These are phyloP conservation scores for Lentinula sp. DNA, from an alignment of 768 basidiomycete species.

Conservation along the genomic window DNA sequence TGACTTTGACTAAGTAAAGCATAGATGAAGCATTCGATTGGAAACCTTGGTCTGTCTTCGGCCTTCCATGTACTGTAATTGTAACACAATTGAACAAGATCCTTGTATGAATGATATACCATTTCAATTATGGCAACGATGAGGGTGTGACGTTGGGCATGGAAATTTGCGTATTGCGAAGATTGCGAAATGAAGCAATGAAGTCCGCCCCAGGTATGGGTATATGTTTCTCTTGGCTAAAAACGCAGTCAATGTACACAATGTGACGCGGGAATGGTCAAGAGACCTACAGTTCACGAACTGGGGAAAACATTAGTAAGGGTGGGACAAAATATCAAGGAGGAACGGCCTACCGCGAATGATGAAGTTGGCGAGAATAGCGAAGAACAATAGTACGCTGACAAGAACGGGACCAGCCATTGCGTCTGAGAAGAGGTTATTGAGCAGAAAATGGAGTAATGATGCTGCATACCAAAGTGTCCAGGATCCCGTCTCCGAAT, in stretches of 20 bases:
- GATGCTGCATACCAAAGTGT: slow-evolving; percentile 66
- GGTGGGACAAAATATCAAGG: slow-evolving; percentile 1
- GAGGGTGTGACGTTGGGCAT: too few relatives aligned
- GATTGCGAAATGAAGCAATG: neutral
- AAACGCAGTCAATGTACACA: neutral
- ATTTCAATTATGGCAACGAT: neutral
- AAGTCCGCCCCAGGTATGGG: slow-evolving; percentile 26
- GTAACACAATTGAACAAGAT: neutral
- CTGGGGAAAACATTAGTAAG: slow-evolving; percentile 22
- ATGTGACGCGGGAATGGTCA: neutral
- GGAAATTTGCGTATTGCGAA: neutral
- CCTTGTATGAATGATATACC: too few relatives aligned
- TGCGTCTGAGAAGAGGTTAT: slow-evolving; percentile 46
- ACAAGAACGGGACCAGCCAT: slow-evolving; percentile 80
- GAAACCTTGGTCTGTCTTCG: too few relatives aligned
- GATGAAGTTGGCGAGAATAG: slow-evolving; percentile 83
- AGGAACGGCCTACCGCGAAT: slow-evolving; percentile 48
- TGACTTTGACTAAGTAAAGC: neutral
- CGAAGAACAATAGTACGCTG: slow-evolving; percentile 78
- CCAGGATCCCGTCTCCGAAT: slow-evolving; percentile 87
- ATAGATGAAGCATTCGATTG: neutral
- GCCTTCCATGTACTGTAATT: neutral
- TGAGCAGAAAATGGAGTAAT: neutral
- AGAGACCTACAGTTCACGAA: slow-evolving; percentile 51
- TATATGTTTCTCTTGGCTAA: slow-evolving; percentile 26